Base-by-base conservation (phyloP, 2,329 filamentous ascomycete species). In the Fusarium compactum region DNA sequence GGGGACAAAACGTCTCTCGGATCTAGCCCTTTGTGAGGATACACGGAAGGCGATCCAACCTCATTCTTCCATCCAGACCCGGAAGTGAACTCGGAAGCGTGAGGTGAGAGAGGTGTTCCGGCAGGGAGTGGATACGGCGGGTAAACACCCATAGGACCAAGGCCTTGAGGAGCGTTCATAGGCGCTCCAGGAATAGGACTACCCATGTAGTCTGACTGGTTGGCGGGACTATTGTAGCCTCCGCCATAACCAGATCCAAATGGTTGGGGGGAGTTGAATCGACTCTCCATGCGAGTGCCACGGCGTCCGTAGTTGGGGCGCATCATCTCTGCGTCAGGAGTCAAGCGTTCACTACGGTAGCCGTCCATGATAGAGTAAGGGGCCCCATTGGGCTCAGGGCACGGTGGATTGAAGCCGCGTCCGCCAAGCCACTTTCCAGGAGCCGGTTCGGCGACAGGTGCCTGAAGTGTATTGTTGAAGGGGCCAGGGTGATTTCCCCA, bases 41-140 rank as follows among this genome's bases (percentile, higher is more conserved):
- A 58, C 38, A 25, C 22, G 27, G 53, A 11, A 59, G 14, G 40
- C 43, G 34, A 51, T 77, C 81, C 76, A 77, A 85, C 86, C 81
- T 90, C 86, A 72, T 79, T 81, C 77, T 88, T 89, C 90, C 84
- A 91, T 46, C 76, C 78, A 56, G 76, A 79, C 27, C 82, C 81
- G 6, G 89, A 87, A 15, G 89, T 92, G 73, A 94, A 94, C 76
- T 94, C 92, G 7, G 88, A 90, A 27, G 91, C 92, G 71, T 92
- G 89, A 15, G 92, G 91, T 20, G 92, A 93, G 44, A 94, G 83
- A 10, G 90, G 85, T 20, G 90, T 92, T 27, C 89, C 87, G 66
- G 88, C 84, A 27, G 88, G 83, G 72, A 85, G 85, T 67, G 85
- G 85, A 73, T 87, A 90, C 43, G 80, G 73, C 56, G 83, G 80